Evolutionary conservation across 306 rosid genomes (phyloP).

Genomic region (Cicer yamashitae): DNA sequence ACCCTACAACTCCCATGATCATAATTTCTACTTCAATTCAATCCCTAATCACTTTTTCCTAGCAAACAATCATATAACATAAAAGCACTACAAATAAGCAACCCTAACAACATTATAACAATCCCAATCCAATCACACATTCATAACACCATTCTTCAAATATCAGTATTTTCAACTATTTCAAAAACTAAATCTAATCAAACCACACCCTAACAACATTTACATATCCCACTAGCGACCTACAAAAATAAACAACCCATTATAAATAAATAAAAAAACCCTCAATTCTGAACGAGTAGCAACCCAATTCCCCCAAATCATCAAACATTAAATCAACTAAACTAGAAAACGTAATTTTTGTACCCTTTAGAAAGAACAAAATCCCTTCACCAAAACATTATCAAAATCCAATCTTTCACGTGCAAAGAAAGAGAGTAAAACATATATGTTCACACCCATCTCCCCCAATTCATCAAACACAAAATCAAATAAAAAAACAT

Average conservation of each 20-base stretch:
- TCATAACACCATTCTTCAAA: background rate
- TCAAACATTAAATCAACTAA: background rate
- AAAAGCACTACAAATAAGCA: background rate
- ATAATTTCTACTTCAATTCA: slow-evolving; percentile 1
- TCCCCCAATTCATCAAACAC: background rate
- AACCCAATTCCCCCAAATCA: slow-evolving; percentile 21
- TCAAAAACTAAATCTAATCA: slow-evolving; percentile 1
- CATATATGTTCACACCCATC: too few species aligned
- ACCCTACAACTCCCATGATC: background rate
- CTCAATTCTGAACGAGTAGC: background rate
- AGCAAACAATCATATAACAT: slow-evolving; percentile 26
- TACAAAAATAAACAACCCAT: background rate
- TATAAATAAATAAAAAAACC: background rate
- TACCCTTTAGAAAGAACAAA: slow-evolving; percentile 13
- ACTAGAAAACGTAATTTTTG: background rate
- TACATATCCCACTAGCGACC: background rate
- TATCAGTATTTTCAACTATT: background rate
- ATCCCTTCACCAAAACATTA: background rate
- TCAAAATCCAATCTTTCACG: background rate
- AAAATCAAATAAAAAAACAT: background rate
- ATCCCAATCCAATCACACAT: background rate
- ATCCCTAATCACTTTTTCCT: background rate
- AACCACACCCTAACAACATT: background rate
- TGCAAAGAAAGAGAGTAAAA: background rate
- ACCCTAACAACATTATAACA: background rate